Evolutionary conservation across 192 early-diverging fungal species (phyloP).

Genomic region (Linnemannia schmuckeri): DNA sequence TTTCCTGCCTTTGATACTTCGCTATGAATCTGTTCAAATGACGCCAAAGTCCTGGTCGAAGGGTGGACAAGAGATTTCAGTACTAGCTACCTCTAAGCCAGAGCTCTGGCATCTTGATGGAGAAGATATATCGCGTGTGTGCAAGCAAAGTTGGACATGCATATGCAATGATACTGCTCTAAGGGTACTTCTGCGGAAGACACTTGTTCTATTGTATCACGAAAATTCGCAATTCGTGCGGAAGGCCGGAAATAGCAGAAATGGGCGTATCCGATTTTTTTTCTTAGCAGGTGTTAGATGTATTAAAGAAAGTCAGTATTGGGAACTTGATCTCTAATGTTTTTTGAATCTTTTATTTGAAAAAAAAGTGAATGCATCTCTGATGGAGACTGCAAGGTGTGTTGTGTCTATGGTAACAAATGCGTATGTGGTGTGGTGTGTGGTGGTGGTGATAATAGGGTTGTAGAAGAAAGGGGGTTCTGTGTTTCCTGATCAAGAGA

Average conservation of each 20-base stretch:
- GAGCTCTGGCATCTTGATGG: background rate
- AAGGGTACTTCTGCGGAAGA: background rate
- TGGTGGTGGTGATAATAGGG: background rate
- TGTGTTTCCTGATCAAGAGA: background rate
- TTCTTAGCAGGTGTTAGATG: background rate
- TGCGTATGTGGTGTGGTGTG: background rate
- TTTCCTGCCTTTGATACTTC: too few species aligned
- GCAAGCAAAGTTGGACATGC: background rate
- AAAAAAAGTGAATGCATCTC: conserved; percentile 11
- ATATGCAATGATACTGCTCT: background rate
- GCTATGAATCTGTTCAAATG: too few species aligned
- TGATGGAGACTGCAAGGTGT: background rate
- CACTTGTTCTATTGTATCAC: background rate
- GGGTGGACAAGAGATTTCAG: background rate
- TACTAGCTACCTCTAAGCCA: background rate
- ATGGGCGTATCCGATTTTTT: background rate
- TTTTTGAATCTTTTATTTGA: conserved; percentile 5
- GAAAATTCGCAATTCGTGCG: background rate
- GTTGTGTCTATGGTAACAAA: conserved; percentile 8
- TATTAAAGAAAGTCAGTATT: background rate
- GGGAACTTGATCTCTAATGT: background rate
- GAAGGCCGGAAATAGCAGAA: background rate
- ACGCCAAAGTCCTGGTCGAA: too few species aligned
- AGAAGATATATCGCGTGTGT: background rate
- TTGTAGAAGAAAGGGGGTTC: background rate